phyloP scores from a whole-genome alignment of 2,329 filamentous ascomycete genomes.

The Alternaria gansuensis region DNA sequence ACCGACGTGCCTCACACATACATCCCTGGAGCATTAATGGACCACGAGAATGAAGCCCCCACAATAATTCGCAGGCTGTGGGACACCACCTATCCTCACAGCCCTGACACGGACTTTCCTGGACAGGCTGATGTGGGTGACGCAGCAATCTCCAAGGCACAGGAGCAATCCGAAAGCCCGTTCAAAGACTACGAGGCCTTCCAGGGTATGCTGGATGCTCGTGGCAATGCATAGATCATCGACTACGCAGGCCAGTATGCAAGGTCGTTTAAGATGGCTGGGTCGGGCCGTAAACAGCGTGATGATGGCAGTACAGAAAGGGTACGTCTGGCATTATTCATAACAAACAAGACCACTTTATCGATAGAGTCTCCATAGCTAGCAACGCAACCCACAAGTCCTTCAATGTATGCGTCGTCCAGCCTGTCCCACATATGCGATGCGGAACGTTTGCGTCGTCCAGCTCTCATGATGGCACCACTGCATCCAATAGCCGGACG shows the following conservation, averaged over 20 bases:
- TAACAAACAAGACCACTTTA: constrained; percentile 6
- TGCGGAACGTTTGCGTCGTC: constrained; percentile 4
- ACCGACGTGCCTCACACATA: background rate
- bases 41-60: constrained; percentile 1
- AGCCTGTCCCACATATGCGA: background rate
- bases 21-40: background rate
- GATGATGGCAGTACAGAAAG: constrained; percentile 9
- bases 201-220: background rate
- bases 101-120: background rate
- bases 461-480: constrained; percentile 18
- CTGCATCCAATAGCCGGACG: constrained; percentile 13
- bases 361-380: constrained; percentile 9
- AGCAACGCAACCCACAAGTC: constrained; percentile 12
- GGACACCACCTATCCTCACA: constrained; percentile 1
- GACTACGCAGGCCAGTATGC: background rate
- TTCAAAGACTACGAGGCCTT: constrained; percentile 1
- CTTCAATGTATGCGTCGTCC: constrained; percentile 1
- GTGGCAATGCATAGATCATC: constrained; percentile 3
- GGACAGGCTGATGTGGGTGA: background rate
- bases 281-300: constrained; percentile 3
- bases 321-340: constrained; percentile 10
- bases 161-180: background rate
- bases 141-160: constrained; percentile 2
- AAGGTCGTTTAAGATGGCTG: background rate
- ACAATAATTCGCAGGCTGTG: constrained; percentile 7